A percentile compares a stretch with the other conserved stretches of the same genome.
These are phyloP conservation scores for Stentor coeruleus DNA, from an alignment of 73 alveolate genomes.

Conservation along the genomic window DNA sequence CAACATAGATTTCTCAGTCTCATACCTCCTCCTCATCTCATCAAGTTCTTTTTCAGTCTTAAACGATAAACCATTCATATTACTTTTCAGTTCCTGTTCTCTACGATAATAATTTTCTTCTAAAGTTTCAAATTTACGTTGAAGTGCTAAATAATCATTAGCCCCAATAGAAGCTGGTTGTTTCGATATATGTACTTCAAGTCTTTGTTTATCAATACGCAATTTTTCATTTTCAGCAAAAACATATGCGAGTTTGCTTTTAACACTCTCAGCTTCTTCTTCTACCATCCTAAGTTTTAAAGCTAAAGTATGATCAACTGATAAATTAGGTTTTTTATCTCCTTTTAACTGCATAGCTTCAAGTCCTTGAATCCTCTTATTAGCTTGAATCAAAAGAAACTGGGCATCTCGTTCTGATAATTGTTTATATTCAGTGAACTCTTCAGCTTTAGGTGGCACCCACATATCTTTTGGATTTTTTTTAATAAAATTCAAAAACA, in stretches of 20 bases:
- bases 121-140: conserved; percentile 5
- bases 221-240: background rate
- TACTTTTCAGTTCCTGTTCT: background rate
- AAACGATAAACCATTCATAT: background rate
- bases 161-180: background rate
- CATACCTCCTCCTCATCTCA: background rate
- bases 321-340: background rate
- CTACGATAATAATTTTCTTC: background rate
- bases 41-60: conserved; percentile 1
- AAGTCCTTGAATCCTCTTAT: background rate
- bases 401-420: background rate
- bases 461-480: background rate
- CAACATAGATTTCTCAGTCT: background rate
- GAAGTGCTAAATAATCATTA: background rate
- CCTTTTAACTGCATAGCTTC: background rate
- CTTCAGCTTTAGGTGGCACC: background rate
- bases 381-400: background rate
- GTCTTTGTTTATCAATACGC: background rate
- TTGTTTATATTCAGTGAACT: background rate
- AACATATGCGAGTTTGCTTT: background rate
- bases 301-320: background rate
- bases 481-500: too few relatives aligned
- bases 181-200: background rate
- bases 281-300: background rate
- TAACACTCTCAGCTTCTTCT: background rate